Conservation (phyloP, 805 yeast species). For the Ogataea glucozyma region DNA sequence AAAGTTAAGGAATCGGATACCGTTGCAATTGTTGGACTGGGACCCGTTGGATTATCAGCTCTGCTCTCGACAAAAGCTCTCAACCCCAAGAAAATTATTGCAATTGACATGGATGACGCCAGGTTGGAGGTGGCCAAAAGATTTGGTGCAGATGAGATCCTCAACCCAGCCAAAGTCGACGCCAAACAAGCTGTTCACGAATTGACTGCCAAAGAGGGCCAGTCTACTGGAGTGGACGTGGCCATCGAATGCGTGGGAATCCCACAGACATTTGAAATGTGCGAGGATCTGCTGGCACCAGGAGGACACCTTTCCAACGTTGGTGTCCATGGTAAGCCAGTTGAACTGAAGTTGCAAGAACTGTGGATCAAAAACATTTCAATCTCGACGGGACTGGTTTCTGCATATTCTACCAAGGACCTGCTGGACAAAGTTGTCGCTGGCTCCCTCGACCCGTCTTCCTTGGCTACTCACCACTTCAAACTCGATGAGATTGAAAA, state of each 20-base stretch:
- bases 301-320: slow-evolving; percentile 69
- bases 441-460: slow-evolving; percentile 46
- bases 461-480: slow-evolving; percentile 61
- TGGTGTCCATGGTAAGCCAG: slow-evolving; percentile 52
- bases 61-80: slow-evolving; percentile 53
- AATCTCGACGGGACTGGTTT: slow-evolving; percentile 51
- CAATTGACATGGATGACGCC: slow-evolving; percentile 59
- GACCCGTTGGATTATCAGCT: slow-evolving; percentile 68
- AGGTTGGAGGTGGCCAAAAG: slow-evolving; percentile 57
- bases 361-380: slow-evolving; percentile 47
- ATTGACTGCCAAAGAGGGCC: slow-evolving; percentile 30
- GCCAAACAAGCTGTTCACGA: slow-evolving; percentile 39
- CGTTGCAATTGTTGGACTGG: slow-evolving; percentile 67
- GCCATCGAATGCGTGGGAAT: slow-evolving; percentile 68
- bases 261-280: slow-evolving; percentile 58
- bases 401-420: slow-evolving; percentile 44
- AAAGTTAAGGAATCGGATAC: slow-evolving; percentile 53
- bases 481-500: slow-evolving; percentile 54
- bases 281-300: slow-evolving; percentile 53
- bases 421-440: slow-evolving; percentile 38
- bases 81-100: slow-evolving; percentile 56
- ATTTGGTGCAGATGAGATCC: slow-evolving; percentile 59
- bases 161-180: slow-evolving; percentile 52
- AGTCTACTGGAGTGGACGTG: slow-evolving; percentile 57
- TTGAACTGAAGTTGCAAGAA: slow-evolving; percentile 43